phyloP scores from a whole-genome alignment of 345 rosid species.

The Populus simonii region DNA sequence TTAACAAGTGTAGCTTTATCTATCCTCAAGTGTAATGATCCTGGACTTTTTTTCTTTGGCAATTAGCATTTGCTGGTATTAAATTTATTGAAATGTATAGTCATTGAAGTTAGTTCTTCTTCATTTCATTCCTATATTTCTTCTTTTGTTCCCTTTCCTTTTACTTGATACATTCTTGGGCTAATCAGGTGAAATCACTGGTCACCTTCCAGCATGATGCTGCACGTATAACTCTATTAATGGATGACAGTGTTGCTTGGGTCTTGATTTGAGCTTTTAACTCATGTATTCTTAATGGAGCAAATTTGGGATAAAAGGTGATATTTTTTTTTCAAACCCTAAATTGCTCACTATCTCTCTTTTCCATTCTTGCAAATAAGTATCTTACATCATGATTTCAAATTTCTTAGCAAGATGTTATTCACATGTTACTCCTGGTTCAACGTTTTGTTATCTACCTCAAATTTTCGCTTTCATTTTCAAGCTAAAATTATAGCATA shows the following conservation, averaged over 20 bases:
- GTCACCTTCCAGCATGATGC: slow-evolving; percentile 63
- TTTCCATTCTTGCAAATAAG: not conserved
- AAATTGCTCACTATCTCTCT: too few species aligned
- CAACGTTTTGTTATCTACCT: too few species aligned
- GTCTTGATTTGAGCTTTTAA: slow-evolving; percentile 94
- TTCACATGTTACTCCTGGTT: too few species aligned
- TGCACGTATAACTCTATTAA: slow-evolving; percentile 74
- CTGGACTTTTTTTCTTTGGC: slow-evolving; percentile 2
- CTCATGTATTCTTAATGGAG: slow-evolving; percentile 84
- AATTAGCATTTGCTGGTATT: slow-evolving; percentile 78
- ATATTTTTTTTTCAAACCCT: not conserved
- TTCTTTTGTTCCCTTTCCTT: not conserved
- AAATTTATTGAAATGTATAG: slow-evolving; percentile 74
- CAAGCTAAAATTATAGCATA: not conserved
- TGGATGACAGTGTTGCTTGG: slow-evolving; percentile 99
- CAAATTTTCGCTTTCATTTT: not conserved
- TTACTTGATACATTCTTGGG: not conserved
- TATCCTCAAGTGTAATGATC: not conserved
- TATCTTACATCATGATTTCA: not conserved
- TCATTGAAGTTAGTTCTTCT: slow-evolving; percentile 22
- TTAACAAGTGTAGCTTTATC: not conserved
- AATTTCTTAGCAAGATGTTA: too few species aligned
- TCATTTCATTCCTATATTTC: not conserved
- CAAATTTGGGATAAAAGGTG: slow-evolving; percentile 99
- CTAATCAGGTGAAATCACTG: slow-evolving; percentile 65